Evolutionary conservation across 176 grass and related monocot species (phyloP).

Genomic region (Phragmites australis): DNA sequence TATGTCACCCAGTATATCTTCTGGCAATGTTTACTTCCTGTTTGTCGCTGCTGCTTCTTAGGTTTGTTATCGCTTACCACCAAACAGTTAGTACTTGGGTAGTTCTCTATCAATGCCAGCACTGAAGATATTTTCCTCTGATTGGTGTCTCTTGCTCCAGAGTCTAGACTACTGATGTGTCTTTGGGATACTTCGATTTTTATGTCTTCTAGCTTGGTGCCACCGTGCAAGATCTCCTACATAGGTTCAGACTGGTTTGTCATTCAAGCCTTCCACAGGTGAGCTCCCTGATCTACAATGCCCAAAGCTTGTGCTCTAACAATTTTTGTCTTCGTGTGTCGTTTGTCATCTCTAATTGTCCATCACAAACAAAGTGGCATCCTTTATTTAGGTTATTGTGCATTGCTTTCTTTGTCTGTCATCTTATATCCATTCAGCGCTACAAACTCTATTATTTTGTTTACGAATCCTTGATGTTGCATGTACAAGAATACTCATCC

Average conservation of each 20-base stretch:
- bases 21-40: not conserved
- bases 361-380: not conserved
- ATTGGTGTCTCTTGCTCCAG: not conserved
- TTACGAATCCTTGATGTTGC: too few species aligned
- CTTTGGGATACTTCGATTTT: not conserved
- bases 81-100: not conserved
- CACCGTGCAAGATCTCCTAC: not conserved
- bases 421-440: not conserved
- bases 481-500: not conserved
- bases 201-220: not conserved
- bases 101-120: not conserved
- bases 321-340: not conserved
- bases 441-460: not conserved
- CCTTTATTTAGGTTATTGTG: not conserved
- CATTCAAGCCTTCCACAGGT: constrained; percentile 9
- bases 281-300: not conserved
- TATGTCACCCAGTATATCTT: not conserved
- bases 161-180: not conserved
- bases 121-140: not conserved
- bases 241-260: not conserved
- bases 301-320: not conserved
- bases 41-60: not conserved
- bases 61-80: not conserved
- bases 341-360: not conserved
- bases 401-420: constrained; percentile 13